Evolutionary conservation across 2,329 filamentous ascomycete species (phyloP).

Genomic region (Hymenoscyphus albidus): DNA sequence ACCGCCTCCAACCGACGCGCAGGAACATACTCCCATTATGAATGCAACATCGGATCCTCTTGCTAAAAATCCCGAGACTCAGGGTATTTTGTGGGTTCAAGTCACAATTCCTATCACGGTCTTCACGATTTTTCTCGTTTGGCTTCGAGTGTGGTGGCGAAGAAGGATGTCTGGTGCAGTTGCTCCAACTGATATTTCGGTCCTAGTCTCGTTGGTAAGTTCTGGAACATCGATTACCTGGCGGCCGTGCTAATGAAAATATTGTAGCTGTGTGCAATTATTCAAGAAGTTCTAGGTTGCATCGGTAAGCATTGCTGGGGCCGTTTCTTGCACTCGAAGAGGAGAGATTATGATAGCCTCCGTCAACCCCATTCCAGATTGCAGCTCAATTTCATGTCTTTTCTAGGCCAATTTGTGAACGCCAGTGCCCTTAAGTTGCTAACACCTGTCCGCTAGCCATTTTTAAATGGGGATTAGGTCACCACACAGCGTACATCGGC

Average conservation of each 20-base stretch:
- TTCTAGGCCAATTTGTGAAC: not conserved
- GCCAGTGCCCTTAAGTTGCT: not conserved
- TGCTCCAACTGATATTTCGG: conserved; percentile 4
- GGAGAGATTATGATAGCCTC: not conserved
- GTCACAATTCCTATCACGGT: conserved; percentile 17
- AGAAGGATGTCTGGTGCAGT: conserved; percentile 8
- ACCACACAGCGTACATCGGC: conserved; percentile 16
- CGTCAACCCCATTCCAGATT: not conserved
- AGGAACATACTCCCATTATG: not conserved
- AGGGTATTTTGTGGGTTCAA: conserved; percentile 12
- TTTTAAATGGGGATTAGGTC: conserved; percentile 18
- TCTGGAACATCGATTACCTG: not conserved
- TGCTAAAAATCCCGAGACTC: conserved; percentile 3
- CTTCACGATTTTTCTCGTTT: conserved; percentile 12
- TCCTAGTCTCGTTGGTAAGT: conserved; percentile 13
- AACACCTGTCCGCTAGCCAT: conserved; percentile 10
- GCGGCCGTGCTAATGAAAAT: not conserved
- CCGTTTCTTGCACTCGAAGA: not conserved
- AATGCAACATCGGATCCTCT: conserved; percentile 5
- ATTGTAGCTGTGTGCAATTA: conserved; percentile 9
- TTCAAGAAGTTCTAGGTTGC: conserved; percentile 14
- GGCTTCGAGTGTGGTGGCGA: conserved; percentile 19
- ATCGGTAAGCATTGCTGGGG: conserved; percentile 8
- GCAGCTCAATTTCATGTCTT: not conserved
- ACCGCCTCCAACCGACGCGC: not conserved